Base-by-base conservation (phyloP, 129 eudicot species). In the Flaveria sonorensis region DNA sequence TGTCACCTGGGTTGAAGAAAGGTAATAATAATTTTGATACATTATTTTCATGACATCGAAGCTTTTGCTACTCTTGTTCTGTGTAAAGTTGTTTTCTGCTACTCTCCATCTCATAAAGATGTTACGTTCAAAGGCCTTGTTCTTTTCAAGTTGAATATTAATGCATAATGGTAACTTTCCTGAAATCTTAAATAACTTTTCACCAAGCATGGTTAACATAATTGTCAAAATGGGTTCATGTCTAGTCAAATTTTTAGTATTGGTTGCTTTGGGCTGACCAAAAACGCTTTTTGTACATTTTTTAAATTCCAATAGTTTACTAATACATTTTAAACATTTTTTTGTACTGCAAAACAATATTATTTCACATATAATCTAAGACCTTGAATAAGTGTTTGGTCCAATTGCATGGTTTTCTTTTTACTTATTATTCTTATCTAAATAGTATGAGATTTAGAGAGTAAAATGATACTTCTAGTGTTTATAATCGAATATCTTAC, bases 1-100 rank as follows among this genome's bases (percentile, higher is more conserved):
- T 94, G 15, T 94, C 96, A 68, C 99, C 99, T 21, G 99, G 99
- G 23, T 72, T 91, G 63, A 94, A 83, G 80, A 94, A 94, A 91
- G 99, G 99, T 89, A 85, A 66, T 10, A 45, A 26, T 46, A 12
- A 39, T 20, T 46, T 0, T 57, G 70, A 68, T 14, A 48, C 53
- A 19, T 59, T 71, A 59, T 8, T 57, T 13, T 9, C 50, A 39
- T 45, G 39, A 53, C 36, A 16, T 32, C 32, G n/a, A 55, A 52
- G 66, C 10, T 52, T 71, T 52, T 52, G 46, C 3, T 47, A 48
- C 47, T 15, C 53, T 16, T 70, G 4, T 15, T 10, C 43, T 10
- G 7, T 20, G n/a, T 10, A 8, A 1, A 36, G 40, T 36, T 36
- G 40, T 36, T 36, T 36, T 36, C 7, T 36, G 40, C 40, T 36